These are phyloP conservation scores for Rauvolfia tetraphylla DNA, from an alignment of 257 asterid species.

Conservation along the genomic window DNA sequence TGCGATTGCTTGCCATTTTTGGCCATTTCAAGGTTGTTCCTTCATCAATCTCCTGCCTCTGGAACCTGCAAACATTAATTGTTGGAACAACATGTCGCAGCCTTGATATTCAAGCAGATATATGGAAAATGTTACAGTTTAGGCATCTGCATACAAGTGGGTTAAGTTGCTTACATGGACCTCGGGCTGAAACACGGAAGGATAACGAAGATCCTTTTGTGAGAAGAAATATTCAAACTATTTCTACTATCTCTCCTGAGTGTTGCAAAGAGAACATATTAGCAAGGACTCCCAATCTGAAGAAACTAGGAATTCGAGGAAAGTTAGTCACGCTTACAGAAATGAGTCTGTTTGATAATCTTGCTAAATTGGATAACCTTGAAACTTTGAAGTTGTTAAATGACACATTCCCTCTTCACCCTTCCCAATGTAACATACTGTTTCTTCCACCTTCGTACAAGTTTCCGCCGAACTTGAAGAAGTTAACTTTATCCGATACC, in stretches of 20 bases:
- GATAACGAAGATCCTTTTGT: conserved; percentile 36
- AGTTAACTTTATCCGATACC: conserved; percentile 38
- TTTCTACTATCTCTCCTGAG: conserved; percentile 33
- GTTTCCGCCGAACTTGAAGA: conserved; percentile 43
- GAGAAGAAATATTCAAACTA: conserved; percentile 33
- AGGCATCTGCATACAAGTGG: conserved; percentile 39
- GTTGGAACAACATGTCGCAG: conserved; percentile 29
- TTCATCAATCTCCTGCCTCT: conserved; percentile 31
- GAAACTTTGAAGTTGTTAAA: conserved; percentile 39
- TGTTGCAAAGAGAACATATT: conserved; percentile 41
- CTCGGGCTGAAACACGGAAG: conserved; percentile 33
- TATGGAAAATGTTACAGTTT: conserved; percentile 42
- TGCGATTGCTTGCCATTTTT: conserved; percentile 32
- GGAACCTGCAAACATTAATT: conserved; percentile 43
- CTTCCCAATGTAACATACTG: conserved; percentile 26
- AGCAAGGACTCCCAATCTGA: conserved; percentile 36
- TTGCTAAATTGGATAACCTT: conserved; percentile 34
- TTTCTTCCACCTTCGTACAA: conserved; percentile 35
- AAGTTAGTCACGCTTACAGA: conserved; percentile 24
- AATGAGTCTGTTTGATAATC: conserved; percentile 24
- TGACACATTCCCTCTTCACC: conserved; percentile 32
- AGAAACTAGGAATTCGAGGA: conserved; percentile 38
- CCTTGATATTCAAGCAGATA: conserved; percentile 31
- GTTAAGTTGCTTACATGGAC: conserved; percentile 30
- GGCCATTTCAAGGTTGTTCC: conserved; percentile 41